Conservation (phyloP, 805 yeast species). For the Candida suzukii region DNA sequence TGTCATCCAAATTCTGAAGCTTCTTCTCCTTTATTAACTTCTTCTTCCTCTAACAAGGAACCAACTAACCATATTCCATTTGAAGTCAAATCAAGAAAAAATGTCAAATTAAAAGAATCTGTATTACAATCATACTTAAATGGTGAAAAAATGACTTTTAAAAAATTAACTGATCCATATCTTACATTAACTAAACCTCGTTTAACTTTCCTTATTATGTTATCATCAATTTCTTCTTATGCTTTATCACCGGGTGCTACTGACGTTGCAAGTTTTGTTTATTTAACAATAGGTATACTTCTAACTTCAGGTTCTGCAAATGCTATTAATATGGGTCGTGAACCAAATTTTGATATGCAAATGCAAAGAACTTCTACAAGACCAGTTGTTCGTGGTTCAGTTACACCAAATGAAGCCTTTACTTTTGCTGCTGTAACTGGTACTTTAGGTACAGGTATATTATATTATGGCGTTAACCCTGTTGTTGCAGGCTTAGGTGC, state of each 20-base stretch:
- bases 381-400: constrained; percentile 82
- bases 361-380: constrained; percentile 86
- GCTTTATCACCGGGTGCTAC: constrained; percentile 85
- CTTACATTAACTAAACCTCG: constrained; percentile 86
- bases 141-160: constrained; percentile 23
- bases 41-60: constrained; percentile 4
- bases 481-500: constrained; percentile 79
- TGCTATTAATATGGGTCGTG: constrained; percentile 95
- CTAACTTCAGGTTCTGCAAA: constrained; percentile 91
- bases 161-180: constrained; percentile 50
- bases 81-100: constrained; percentile 38
- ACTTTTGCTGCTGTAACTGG: constrained; percentile 75
- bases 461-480: constrained; percentile 79
- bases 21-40: background rate
- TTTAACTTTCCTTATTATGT: constrained; percentile 77
- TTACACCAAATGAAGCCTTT: constrained; percentile 73
- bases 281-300: constrained; percentile 78
- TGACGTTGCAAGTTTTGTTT: constrained; percentile 59
- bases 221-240: constrained; percentile 89
- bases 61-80: constrained; percentile 40
- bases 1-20: constrained; percentile 30
- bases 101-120: constrained; percentile 10
- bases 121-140: constrained; percentile 15
- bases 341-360: constrained; percentile 77
- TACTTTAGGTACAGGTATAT: constrained; percentile 54